Evolutionary conservation across 768 basidiomycete genomes (phyloP), one percentile per base, ranked within the genome.

Genomic region (Lentinula boryana): DNA sequence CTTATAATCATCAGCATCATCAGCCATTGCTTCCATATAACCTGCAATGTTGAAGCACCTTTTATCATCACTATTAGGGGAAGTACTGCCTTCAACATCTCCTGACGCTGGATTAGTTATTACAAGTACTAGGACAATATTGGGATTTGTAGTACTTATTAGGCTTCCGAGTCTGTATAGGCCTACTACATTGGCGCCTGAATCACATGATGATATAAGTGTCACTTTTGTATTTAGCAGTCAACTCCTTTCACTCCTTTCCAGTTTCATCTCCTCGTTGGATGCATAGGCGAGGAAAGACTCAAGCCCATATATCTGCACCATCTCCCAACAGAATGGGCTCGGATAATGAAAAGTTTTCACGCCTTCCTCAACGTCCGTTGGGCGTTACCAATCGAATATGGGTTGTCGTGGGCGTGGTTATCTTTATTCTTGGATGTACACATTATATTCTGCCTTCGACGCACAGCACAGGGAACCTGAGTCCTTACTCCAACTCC

Each of bases 321-420:
- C 71, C 77, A 62, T 69, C 77, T 61, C 74, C 77, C 21, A 71
- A 74, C n/a, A 71, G 70, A 36, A 83, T 84, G 81, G 77, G 75
- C 65, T 70, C 75, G 53, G 75, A 78, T 66, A 73, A 76, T 32
- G 80, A 87, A 56, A 81, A 82, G 50, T 70, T 69, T n/a, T 78
- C 85, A 4, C 80, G 81, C 61, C 76, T 84, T 63, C 76, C 73
- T 66, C 80, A 82, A 66, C 84, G 86, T 64, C 81, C 71, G 52
- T 71, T 89, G 62, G 85, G 84, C 65, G 79, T 89, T 65, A 83
- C 84, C 3, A 84, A 84, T 71, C 83, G 87, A 63, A 85, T 91
- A 71, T 89, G 87, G 84, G 74, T 81, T 66, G 76, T 91, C 61
- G 62, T 86, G 54, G 64, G 74, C 40, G 69, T 83, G 60, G 76